Evolutionary conservation across 306 rosid genomes (phyloP), one percentile per base, ranked within the genome.

Genomic region (Trifolium pratense): DNA sequence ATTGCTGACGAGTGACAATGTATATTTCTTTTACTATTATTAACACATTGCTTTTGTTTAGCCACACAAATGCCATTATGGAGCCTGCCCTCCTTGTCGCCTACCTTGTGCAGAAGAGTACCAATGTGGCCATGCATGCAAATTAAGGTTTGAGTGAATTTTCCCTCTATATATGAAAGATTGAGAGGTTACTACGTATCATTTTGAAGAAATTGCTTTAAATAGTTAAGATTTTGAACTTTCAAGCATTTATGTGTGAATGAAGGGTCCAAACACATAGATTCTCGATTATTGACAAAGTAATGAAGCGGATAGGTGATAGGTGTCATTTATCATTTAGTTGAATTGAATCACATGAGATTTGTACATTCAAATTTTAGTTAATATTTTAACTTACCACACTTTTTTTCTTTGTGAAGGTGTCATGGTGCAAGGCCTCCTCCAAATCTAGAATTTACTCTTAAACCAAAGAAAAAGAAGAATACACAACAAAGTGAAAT

Each of bases 51-150:
- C 58, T 75, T 66, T 80, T 84, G 79, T 63, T 58, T 84, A 93
- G 97, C 97, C 94, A 17, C 98, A 93, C 83, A 93, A 89, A 88
- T 93, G 98, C 84, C 98, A 93, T 80, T 93, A 93, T 77, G 97
- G 96, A 79, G 96, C 90, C 70, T 93, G 98, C 77, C 92, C 85
- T 42, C 83, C 89, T 39, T 93, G 98, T 83, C 89, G 91, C 56
- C 80, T 83, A 72, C 78, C 87, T 67, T 93, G 98, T 78, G 92
- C 78, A 17, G 91, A 85, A 80, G 96, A 89, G 74, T 93, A 81
- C 78, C 87, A 84, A 71, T 93, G 98, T 74, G 91, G 97, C 52
- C 98, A 93, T 62, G 64, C 74, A 57, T 93, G 98, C 92, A 85
- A 91, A 46, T 85, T 89, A 83, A 89, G 98, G 98, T 93, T 78